Evolutionary conservation across 441 rosid genomes (phyloP).

Genomic region (Brassica balearica): DNA sequence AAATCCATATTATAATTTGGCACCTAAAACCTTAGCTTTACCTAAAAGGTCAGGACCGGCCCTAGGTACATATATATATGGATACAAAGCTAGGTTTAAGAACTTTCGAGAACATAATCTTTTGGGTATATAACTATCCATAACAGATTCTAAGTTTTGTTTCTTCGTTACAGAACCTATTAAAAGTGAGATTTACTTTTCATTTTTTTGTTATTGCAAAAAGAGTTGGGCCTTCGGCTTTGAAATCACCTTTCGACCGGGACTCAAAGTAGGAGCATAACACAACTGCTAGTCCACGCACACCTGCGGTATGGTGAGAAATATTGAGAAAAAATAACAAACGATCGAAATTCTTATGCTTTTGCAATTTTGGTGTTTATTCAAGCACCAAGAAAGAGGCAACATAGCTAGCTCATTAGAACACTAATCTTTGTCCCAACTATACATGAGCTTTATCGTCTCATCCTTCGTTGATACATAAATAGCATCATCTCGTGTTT

Average conservation of each 20-base stretch:
- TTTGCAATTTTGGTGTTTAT: neutral
- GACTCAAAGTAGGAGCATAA: neutral
- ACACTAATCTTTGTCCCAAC: constrained; percentile 19
- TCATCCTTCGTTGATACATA: neutral
- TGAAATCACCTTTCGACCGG: neutral
- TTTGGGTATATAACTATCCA: no score
- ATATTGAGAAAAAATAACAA: neutral
- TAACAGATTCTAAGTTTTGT: no score
- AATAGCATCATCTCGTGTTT: no score
- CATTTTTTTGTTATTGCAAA: neutral
- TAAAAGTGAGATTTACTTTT: neutral
- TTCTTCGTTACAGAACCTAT: neutral
- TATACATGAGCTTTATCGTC: neutral
- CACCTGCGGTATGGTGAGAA: neutral
- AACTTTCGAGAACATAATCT: no score
- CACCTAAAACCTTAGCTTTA: no score
- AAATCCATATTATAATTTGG: no score
- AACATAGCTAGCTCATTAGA: constrained; percentile 3
- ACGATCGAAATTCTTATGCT: neutral
- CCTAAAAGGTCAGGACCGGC: no score
- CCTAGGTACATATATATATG: no score
- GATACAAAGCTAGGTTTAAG: no score
- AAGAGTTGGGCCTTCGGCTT: neutral
- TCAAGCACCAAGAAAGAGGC: neutral
- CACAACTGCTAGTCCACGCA: neutral